Evolutionary conservation across 768 basidiomycete genomes (phyloP).

Genomic region (Amanita exitialis): DNA sequence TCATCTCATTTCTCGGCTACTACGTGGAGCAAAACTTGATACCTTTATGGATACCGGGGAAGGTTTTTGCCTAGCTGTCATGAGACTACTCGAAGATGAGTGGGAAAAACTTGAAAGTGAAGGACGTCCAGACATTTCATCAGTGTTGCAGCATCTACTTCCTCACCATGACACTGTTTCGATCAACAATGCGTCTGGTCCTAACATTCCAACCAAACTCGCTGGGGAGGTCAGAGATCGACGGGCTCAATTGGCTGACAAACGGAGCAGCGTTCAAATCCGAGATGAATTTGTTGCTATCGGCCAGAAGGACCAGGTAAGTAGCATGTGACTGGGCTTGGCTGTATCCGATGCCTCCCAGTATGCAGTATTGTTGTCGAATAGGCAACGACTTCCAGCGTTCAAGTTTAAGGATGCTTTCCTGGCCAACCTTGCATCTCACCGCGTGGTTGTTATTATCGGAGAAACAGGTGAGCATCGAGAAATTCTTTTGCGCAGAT

Average conservation of each 20-base stretch:
- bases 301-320: conserved; percentile 27
- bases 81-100: conserved; percentile 61
- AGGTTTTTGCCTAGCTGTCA: conserved; percentile 61
- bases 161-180: conserved; percentile 15
- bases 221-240: neutral
- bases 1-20: conserved; percentile 61
- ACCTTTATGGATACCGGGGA: conserved; percentile 56
- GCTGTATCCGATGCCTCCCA: conserved; percentile 10
- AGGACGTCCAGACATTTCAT: conserved; percentile 69
- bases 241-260: conserved; percentile 13
- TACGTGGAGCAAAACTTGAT: conserved; percentile 42
- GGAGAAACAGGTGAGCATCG: conserved; percentile 69
- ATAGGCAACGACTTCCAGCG: conserved; percentile 63
- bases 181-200: neutral
- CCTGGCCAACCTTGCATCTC: conserved; percentile 40
- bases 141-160: conserved; percentile 54
- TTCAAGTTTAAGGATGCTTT: conserved; percentile 60
- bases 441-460: conserved; percentile 72
- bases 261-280: conserved; percentile 37
- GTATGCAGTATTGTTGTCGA: conserved; percentile 47
- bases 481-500: neutral
- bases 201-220: neutral
- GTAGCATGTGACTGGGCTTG: neutral
- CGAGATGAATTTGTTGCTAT: conserved; percentile 41
- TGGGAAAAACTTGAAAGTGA: conserved; percentile 58